A percentile compares a stretch with the other conserved stretches of the same genome.
Evolutionary conservation across 305 asterid species (phyloP).

Genomic region (Fraxinus latifolia): DNA sequence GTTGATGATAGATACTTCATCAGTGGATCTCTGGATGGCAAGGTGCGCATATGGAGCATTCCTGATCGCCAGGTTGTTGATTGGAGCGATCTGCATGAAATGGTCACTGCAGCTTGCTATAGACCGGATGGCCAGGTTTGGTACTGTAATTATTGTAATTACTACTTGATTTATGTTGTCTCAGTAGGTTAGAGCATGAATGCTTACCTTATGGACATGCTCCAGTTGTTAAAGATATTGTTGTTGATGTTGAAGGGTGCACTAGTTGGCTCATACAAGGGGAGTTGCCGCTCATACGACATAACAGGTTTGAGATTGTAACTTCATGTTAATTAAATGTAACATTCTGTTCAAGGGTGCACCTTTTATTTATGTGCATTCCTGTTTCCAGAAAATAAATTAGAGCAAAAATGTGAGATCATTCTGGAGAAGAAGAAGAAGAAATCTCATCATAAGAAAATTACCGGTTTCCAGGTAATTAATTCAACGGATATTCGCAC

Average conservation of each 20-base stretch:
- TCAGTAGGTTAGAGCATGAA: constrained; percentile 11
- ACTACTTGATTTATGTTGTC: constrained; percentile 13
- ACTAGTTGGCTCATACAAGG: constrained; percentile 83
- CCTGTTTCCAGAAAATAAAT: constrained; percentile 60
- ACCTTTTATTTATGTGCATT: constrained; percentile 8
- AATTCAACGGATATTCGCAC: not conserved
- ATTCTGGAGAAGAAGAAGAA: constrained; percentile 87
- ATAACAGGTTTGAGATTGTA: constrained; percentile 57
- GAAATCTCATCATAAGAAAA: constrained; percentile 87
- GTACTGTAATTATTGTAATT: constrained; percentile 14
- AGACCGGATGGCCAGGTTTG: constrained; percentile 99
- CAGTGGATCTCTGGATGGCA: constrained; percentile 97
- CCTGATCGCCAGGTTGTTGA: constrained; percentile 97
- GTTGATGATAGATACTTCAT: constrained; percentile 97
- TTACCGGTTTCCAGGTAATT: constrained; percentile 93
- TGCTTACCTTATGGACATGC: constrained; percentile 4
- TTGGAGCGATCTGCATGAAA: constrained; percentile 97
- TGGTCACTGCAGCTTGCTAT: constrained; percentile 99
- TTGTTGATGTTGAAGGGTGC: constrained; percentile 65
- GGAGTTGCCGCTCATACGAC: constrained; percentile 79
- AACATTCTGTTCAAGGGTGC: constrained; percentile 8
- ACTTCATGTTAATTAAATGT: constrained; percentile 14
- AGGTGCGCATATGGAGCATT: constrained; percentile 99
- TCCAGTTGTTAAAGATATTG: constrained; percentile 17
- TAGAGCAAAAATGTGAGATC: constrained; percentile 62